Conservation (phyloP, 352 stramenopile genomes). For the Phytophthora sp. region DNA sequence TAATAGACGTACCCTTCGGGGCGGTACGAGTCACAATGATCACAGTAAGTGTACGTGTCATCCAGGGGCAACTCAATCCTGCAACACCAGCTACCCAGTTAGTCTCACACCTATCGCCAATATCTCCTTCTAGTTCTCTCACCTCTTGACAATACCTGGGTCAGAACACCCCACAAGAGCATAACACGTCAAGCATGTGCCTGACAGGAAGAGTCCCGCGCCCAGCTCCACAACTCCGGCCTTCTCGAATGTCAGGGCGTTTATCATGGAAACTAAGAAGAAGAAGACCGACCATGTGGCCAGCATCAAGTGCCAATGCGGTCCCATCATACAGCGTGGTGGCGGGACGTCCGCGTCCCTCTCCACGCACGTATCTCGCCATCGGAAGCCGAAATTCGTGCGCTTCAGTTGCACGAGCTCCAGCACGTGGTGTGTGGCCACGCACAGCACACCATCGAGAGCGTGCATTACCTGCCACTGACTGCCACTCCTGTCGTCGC, state of each 20-base stretch:
- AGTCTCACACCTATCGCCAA: not conserved
- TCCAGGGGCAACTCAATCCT: constrained; percentile 46
- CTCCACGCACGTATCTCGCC: constrained; percentile 26
- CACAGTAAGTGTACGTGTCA: constrained; percentile 79
- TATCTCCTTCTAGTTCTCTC: not conserved
- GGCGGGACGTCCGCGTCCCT: constrained; percentile 14
- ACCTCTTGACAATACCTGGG: constrained; percentile 71
- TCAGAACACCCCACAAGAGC: constrained; percentile 76
- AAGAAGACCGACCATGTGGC: constrained; percentile 64
- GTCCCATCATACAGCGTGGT: constrained; percentile 70
- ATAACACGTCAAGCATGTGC: constrained; percentile 67
- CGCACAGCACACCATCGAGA: constrained; percentile 18
- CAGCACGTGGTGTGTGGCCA: constrained; percentile 21
- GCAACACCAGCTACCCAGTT: constrained; percentile 4
- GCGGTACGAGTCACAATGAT: constrained; percentile 80
- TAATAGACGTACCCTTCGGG: constrained; percentile 66
- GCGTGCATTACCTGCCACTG: constrained; percentile 32
- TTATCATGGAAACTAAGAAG: constrained; percentile 52
- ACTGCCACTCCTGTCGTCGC: constrained; percentile 6
- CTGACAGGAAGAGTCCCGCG: constrained; percentile 62
- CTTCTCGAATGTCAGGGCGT: constrained; percentile 52
- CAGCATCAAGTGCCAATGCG: constrained; percentile 81
- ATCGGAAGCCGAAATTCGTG: constrained; percentile 64
- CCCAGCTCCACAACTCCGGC: constrained; percentile 48
- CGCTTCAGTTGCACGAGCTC: constrained; percentile 63